Evolutionary conservation across 2,329 filamentous ascomycete species (phyloP).

Genomic region (Talaromyces sp.): DNA sequence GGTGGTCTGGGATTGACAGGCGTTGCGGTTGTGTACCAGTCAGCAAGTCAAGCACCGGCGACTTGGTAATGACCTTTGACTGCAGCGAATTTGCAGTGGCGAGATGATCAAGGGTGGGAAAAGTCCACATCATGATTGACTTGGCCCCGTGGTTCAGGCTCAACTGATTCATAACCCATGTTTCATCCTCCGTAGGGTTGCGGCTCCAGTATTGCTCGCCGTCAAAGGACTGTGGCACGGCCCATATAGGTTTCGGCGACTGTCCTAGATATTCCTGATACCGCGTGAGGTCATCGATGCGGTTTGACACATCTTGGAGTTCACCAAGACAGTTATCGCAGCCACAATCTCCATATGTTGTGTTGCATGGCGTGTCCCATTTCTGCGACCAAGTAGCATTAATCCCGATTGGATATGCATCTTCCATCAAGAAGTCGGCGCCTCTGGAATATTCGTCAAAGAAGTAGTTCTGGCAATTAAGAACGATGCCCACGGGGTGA

Average conservation of each 20-base stretch:
- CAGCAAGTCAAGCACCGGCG: slow-evolving; percentile 9
- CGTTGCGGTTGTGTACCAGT: not conserved
- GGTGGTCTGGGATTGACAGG: not conserved
- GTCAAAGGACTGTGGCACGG: slow-evolving; percentile 8
- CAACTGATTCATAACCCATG: slow-evolving; percentile 11
- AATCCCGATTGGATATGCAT: slow-evolving; percentile 10
- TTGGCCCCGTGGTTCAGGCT: slow-evolving; percentile 10
- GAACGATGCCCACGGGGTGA: slow-evolving; percentile 5
- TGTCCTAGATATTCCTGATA: slow-evolving; percentile 9
- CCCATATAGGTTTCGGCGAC: slow-evolving; percentile 8
- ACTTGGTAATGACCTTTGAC: slow-evolving; percentile 4
- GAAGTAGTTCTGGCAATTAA: slow-evolving; percentile 10
- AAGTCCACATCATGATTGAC: slow-evolving; percentile 10
- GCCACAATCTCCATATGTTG: slow-evolving; percentile 9
- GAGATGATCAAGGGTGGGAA: slow-evolving; percentile 2
- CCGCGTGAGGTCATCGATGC: slow-evolving; percentile 3
- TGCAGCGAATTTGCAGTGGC: slow-evolving; percentile 8
- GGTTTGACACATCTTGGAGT: slow-evolving; percentile 9
- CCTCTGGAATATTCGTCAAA: slow-evolving; percentile 8
- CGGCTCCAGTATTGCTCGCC: slow-evolving; percentile 9
- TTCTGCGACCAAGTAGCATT: slow-evolving; percentile 8
- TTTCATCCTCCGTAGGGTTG: slow-evolving; percentile 6
- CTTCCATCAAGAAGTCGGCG: slow-evolving; percentile 11
- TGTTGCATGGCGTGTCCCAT: slow-evolving; percentile 9
- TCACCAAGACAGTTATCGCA: slow-evolving; percentile 9